phyloP scores from a whole-genome alignment of 768 basidiomycete genomes.

The Pleurotus djamor region DNA sequence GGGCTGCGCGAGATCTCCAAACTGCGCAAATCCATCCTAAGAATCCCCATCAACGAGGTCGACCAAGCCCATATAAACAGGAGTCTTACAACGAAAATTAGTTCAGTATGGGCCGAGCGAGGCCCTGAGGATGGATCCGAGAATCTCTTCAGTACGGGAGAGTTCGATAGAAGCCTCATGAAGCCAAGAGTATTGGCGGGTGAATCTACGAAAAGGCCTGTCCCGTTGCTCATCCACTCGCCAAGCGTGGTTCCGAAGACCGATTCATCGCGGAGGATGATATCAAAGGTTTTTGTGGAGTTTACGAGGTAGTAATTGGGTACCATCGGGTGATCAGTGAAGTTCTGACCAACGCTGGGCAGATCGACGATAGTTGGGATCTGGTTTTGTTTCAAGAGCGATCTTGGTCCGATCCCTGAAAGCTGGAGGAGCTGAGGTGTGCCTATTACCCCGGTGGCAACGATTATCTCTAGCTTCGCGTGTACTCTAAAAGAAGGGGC shows the following conservation, averaged over 20 bases:
- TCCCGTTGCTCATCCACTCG: conserved; percentile 16
- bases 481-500: conserved; percentile 8
- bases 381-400: neutral
- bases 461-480: conserved; percentile 20
- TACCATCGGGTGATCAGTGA: conserved; percentile 16
- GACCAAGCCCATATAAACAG: neutral
- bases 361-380: conserved; percentile 13
- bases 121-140: conserved; percentile 34
- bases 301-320: conserved; percentile 2
- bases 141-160: neutral
- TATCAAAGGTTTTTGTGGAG: conserved; percentile 4
- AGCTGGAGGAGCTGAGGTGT: conserved; percentile 20
- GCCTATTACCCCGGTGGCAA: conserved; percentile 25
- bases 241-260: conserved; percentile 7
- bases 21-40: conserved; percentile 12
- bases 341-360: conserved; percentile 25
- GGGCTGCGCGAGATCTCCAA: conserved; percentile 8
- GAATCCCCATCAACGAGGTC: conserved; percentile 7
- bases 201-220: conserved; percentile 17
- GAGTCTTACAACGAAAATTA: conserved; percentile 23
- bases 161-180: conserved; percentile 6
- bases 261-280: conserved; percentile 10
- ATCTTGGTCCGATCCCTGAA: conserved; percentile 22
- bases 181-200: conserved; percentile 14
- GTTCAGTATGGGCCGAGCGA: conserved; percentile 30